These are phyloP conservation scores for Solanum virginianum DNA, from an alignment of 257 asterid genomes.

Conservation along the genomic window DNA sequence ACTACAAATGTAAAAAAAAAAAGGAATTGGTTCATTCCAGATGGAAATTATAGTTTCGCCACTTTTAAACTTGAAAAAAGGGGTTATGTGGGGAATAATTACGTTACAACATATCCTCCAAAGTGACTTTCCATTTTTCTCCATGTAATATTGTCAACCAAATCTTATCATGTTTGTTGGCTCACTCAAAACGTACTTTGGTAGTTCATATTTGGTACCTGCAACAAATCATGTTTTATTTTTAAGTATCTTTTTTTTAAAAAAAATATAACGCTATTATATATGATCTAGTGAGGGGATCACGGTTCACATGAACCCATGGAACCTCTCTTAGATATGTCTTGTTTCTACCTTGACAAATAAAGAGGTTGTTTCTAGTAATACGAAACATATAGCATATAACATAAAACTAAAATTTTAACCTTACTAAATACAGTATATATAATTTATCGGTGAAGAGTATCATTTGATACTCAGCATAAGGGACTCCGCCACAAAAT, in stretches of 20 bases:
- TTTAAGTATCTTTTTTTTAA: too few relatives aligned
- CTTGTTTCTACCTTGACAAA: neutral
- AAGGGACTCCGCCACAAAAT: too few relatives aligned
- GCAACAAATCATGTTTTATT: slow-evolving; percentile 10
- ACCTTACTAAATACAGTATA: neutral
- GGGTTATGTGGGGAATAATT: neutral
- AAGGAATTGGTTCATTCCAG: neutral
- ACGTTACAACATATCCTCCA: neutral
- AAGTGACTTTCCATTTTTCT: neutral
- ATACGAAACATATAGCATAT: neutral
- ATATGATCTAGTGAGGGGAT: too few relatives aligned
- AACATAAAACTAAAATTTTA: neutral
- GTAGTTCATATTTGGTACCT: slow-evolving; percentile 79
- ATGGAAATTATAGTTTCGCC: neutral
- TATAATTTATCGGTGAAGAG: too few relatives aligned
- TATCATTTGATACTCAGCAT: too few relatives aligned
- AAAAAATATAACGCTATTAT: too few relatives aligned
- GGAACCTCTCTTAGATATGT: too few relatives aligned
- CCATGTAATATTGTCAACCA: slow-evolving; percentile 2
- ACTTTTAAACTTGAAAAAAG: neutral
- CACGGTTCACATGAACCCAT: too few relatives aligned
- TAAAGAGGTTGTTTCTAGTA: rapidly evolving
- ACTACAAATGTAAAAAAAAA: neutral
- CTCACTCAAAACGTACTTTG: slow-evolving; percentile 72
- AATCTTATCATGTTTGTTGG: slow-evolving; percentile 60